Evolutionary conservation across 2,329 filamentous ascomycete genomes (phyloP).

Genomic region (Fusarium sp.): DNA sequence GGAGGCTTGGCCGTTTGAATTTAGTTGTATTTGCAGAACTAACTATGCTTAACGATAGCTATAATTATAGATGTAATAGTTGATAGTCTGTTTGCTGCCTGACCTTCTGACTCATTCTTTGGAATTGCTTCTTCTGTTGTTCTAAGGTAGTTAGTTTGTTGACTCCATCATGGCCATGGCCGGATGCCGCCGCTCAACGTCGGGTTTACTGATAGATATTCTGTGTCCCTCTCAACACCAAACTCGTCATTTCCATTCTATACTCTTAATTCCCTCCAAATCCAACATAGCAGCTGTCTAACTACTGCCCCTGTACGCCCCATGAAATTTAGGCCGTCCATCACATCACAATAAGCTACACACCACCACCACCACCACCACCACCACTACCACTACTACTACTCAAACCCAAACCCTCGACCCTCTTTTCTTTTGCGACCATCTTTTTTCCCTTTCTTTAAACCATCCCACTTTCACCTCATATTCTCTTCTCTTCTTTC

Average conservation of each 20-base stretch:
- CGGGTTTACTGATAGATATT: conserved; percentile 15
- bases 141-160: conserved; percentile 16
- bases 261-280: not conserved
- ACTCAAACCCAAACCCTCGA: conserved; percentile 21
- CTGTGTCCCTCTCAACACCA: conserved; percentile 14
- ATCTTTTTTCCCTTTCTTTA: conserved; percentile 16
- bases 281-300: not conserved
- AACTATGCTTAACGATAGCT: not conserved
- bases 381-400: not conserved
- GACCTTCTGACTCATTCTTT: conserved; percentile 20
- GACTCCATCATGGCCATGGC: conserved; percentile 14
- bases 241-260: not conserved
- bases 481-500: conserved; percentile 22
- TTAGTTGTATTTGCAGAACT: not conserved
- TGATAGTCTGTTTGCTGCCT: conserved; percentile 9
- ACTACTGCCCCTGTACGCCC: conserved; percentile 17
- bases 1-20: not conserved
- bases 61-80: not conserved
- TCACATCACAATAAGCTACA: conserved; percentile 6
- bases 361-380: conserved; percentile 22
- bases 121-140: conserved; percentile 9
- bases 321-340: conserved; percentile 5
- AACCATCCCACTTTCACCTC: conserved; percentile 23
- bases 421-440: conserved; percentile 33
- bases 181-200: conserved; percentile 29